Conservation (phyloP, 495 filamentous ascomycete species). For the Hypomontagnella monticulosa region DNA sequence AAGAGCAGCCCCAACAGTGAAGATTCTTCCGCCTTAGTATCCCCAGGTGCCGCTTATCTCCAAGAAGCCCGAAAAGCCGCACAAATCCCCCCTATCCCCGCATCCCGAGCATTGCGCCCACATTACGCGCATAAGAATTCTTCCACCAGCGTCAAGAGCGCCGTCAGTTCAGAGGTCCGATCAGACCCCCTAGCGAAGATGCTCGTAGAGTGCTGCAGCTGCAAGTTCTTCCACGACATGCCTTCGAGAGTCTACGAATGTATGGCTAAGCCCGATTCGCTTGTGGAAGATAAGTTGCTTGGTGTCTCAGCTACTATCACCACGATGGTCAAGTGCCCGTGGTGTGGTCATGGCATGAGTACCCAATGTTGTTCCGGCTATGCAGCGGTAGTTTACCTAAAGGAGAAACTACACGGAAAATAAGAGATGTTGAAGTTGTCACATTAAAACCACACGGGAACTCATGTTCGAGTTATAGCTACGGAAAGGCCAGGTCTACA, state of each 20-base stretch:
- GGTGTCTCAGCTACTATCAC: slow-evolving; percentile 64
- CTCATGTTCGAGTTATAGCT: not conserved
- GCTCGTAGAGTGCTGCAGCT: slow-evolving; percentile 83
- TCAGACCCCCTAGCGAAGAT: slow-evolving; percentile 73
- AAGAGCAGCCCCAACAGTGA: slow-evolving; percentile 33
- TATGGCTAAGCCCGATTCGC: slow-evolving; percentile 71
- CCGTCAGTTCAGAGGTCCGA: slow-evolving; percentile 21
- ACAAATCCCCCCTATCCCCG: slow-evolving; percentile 31
- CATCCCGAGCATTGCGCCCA: slow-evolving; percentile 39
- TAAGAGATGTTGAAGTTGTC: slow-evolving; percentile 10
- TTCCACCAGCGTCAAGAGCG: slow-evolving; percentile 30
- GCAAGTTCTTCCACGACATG: slow-evolving; percentile 84
- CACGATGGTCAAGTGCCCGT: slow-evolving; percentile 74
- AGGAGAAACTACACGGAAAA: slow-evolving; percentile 68
- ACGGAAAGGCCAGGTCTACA: not conserved
- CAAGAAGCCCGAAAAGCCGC: slow-evolving; percentile 49
- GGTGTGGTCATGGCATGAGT: slow-evolving; percentile 81
- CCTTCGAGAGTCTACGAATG: slow-evolving; percentile 78
- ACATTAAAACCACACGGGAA: not conserved
- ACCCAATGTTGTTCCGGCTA: slow-evolving; percentile 77
- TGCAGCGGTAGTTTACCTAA: slow-evolving; percentile 73
- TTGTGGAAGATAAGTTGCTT: slow-evolving; percentile 57
- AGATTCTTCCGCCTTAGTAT: slow-evolving; percentile 27
- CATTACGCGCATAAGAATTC: slow-evolving; percentile 40
- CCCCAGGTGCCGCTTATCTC: slow-evolving; percentile 47